These are phyloP conservation scores for Schizothecium vesticola DNA, from an alignment of 495 filamentous ascomycete species.

Conservation along the genomic window DNA sequence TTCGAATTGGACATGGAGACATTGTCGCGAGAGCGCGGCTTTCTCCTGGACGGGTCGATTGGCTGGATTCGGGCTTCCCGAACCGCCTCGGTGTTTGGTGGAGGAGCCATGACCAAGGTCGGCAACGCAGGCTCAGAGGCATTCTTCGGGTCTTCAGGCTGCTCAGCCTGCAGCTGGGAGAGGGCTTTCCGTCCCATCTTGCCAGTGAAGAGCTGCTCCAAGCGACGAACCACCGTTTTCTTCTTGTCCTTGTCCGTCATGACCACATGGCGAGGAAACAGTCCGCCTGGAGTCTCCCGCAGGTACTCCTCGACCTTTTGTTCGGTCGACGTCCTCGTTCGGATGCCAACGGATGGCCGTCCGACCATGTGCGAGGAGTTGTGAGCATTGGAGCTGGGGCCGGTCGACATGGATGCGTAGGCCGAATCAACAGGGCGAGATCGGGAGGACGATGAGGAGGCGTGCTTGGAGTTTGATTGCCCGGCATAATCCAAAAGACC, in stretches of 20 bases:
- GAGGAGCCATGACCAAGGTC: constrained; percentile 6
- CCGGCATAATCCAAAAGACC: constrained; percentile 28
- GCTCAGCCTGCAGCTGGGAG: constrained; percentile 13
- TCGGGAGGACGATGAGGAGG: constrained; percentile 48
- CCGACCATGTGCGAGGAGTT: constrained; percentile 30
- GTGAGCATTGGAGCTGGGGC: constrained; percentile 30
- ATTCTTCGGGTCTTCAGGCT: constrained; percentile 14
- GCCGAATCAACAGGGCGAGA: constrained; percentile 61
- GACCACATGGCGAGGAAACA: constrained; percentile 46
- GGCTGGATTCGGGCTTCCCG: constrained; percentile 39
- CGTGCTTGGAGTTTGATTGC: constrained; percentile 35
- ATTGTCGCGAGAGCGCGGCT: constrained; percentile 34
- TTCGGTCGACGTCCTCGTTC: constrained; percentile 29
- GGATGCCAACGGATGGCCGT: constrained; percentile 13
- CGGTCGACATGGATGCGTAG: constrained; percentile 66
- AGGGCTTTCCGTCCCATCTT: constrained; percentile 40
- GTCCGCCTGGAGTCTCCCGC: constrained; percentile 54
- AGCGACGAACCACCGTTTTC: constrained; percentile 61
- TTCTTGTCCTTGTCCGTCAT: constrained; percentile 66
- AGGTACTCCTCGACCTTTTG: constrained; percentile 56
- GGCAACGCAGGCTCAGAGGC: background rate
- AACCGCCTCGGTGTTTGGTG: constrained; percentile 19
- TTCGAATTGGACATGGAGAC: constrained; percentile 34
- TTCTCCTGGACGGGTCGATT: constrained; percentile 24
- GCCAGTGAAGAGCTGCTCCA: constrained; percentile 78